phyloP scores from a whole-genome alignment of 2,329 filamentous ascomycete species.

The Diaporthe citriasiana region DNA sequence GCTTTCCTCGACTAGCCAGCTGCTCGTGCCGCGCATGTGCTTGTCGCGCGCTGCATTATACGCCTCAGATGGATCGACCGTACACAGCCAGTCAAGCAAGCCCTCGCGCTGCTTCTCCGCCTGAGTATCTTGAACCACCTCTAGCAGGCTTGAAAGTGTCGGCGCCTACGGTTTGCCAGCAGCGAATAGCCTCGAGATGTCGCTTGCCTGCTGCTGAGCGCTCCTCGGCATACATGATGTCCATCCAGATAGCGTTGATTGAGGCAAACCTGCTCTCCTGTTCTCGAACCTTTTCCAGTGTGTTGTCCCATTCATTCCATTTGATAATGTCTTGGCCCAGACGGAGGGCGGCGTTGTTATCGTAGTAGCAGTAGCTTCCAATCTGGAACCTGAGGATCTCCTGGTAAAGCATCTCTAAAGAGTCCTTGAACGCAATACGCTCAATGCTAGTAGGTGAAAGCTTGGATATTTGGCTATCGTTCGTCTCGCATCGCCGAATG shows the following conservation, averaged over 20 bases:
- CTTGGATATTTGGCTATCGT: background rate
- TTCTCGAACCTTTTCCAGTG: background rate
- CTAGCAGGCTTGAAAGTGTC: background rate
- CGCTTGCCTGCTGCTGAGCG: background rate
- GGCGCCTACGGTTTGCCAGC: background rate
- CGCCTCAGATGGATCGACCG: background rate
- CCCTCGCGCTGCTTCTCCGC: background rate
- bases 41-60: slow-evolving; percentile 5
- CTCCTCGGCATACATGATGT: background rate
- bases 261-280: background rate
- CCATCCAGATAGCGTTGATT: background rate
- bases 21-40: background rate
- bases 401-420: background rate
- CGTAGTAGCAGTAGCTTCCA: background rate
- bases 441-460: background rate
- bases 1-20: background rate
- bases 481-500: slow-evolving; percentile 18
- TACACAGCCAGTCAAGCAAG: slow-evolving; percentile 6
- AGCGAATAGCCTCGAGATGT: background rate
- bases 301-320: background rate
- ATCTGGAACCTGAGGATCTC: background rate
- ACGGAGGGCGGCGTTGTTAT: background rate
- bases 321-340: background rate
- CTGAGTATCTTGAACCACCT: background rate
- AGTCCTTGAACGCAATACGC: background rate